These are phyloP conservation scores for Sphagnum contortum DNA, from an alignment of 225 moss, liverwort and hornwort genomes.

Conservation along the genomic window DNA sequence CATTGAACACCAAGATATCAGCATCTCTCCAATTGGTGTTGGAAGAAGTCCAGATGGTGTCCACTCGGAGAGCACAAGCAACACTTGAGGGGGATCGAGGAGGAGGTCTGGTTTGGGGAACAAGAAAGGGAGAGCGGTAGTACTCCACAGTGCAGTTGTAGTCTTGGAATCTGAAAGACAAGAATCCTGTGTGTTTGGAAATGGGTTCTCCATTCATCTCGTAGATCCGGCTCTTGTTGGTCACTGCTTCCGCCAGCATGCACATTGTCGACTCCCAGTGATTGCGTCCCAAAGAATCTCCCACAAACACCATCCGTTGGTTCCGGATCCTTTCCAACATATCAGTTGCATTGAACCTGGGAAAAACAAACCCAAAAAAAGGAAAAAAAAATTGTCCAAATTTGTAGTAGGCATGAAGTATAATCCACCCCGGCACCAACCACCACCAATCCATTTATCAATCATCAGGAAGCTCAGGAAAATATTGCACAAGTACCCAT, in stretches of 20 bases:
- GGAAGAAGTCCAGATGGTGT: slow-evolving; percentile 40
- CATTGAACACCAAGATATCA: slow-evolving; percentile 61
- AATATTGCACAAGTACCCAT: too few species aligned
- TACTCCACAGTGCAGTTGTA: slow-evolving; percentile 87
- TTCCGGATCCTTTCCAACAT: slow-evolving; percentile 62
- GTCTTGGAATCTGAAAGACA: slow-evolving; percentile 66
- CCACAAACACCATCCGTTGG: slow-evolving; percentile 67
- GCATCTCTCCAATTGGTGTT: slow-evolving; percentile 46
- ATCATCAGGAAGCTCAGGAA: too few species aligned
- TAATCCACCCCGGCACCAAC: too few species aligned
- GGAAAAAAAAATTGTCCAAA: too few species aligned
- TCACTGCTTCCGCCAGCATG: slow-evolving; percentile 65
- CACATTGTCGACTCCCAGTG: slow-evolving; percentile 94
- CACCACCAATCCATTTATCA: too few species aligned
- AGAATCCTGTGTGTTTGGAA: slow-evolving; percentile 56
- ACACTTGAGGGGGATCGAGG: slow-evolving; percentile 22
- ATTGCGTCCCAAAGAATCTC: slow-evolving; percentile 86
- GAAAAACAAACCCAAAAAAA: too few species aligned
- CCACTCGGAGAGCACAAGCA: slow-evolving; percentile 34
- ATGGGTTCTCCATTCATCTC: slow-evolving; percentile 64
- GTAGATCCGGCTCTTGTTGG: slow-evolving; percentile 49
- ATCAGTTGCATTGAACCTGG: slow-evolving; percentile 47
- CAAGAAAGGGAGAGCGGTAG: slow-evolving; percentile 63
- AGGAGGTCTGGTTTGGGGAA: slow-evolving; percentile 54
- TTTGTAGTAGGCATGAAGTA: too few species aligned